phyloP scores from a whole-genome alignment of 768 basidiomycete species.

The Termitomyces eurrhizus region DNA sequence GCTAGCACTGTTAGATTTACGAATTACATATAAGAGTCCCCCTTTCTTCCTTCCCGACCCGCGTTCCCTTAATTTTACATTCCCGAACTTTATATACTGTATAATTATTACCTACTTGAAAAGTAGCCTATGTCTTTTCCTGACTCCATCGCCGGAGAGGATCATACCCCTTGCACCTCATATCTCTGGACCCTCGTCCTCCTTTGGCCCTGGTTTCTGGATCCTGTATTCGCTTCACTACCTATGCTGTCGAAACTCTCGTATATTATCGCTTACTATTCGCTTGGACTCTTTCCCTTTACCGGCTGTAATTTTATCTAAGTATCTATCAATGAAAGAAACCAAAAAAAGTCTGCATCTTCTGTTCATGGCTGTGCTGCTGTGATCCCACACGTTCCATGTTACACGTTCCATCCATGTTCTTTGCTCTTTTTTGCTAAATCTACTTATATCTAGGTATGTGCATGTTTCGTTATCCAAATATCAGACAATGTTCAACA shows the following conservation, averaged over 20 bases:
- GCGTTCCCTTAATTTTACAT: constrained; percentile 9
- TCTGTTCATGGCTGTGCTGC: neutral
- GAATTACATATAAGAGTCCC: constrained; percentile 10
- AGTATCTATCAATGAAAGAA: constrained; percentile 3
- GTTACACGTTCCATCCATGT: neutral
- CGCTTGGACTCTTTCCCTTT: neutral
- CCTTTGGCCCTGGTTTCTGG: constrained; percentile 1
- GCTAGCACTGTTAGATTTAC: constrained; percentile 17
- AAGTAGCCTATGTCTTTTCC: constrained; percentile 19
- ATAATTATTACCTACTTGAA: constrained; percentile 19
- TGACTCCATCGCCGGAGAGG: constrained; percentile 9
- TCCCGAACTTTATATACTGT: constrained; percentile 10
- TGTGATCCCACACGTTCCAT: neutral
- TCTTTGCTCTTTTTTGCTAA: neutral
- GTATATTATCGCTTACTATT: constrained; percentile 15
- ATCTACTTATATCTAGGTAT: neutral
- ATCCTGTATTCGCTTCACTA: constrained; percentile 12
- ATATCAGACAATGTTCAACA: neutral
- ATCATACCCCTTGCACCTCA: constrained; percentile 9
- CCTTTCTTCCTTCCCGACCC: neutral
- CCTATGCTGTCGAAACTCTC: constrained; percentile 13
- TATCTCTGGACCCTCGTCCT: constrained; percentile 3
- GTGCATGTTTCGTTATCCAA: neutral
- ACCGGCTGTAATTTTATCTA: constrained; percentile 8
- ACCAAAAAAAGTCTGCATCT: neutral